Evolutionary conservation across 2,329 filamentous ascomycete species (phyloP), one percentile per base, ranked within the genome.

Genomic region (Knufia fluminis): DNA sequence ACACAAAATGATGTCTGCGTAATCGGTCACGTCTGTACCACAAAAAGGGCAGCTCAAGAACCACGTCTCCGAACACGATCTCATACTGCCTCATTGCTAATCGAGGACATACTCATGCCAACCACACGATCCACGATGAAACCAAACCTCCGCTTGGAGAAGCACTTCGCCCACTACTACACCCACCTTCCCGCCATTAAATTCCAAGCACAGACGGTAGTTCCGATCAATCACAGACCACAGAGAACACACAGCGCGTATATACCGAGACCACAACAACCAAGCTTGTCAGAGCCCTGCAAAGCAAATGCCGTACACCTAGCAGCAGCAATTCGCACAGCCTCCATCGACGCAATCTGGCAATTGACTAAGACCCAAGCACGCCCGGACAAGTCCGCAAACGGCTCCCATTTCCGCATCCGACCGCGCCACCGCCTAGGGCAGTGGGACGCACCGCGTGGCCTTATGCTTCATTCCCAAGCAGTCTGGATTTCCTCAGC

Each of bases 41-140:
- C n/a, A n/a, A n/a, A n/a, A n/a, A n/a, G n/a, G n/a, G n/a, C n/a
- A n/a, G n/a, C n/a, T n/a, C n/a, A n/a, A n/a, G n/a, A n/a, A n/a
- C n/a, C n/a, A n/a, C n/a, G n/a, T n/a, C n/a, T n/a, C n/a, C n/a
- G n/a, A n/a, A n/a, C n/a, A n/a, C n/a, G n/a, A n/a, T n/a, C n/a
- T n/a, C n/a, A n/a, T n/a, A n/a, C n/a, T n/a, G n/a, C n/a, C n/a
- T n/a, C n/a, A n/a, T n/a, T n/a, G n/a, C n/a, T n/a, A n/a, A n/a
- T 49, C 17, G 51, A 53, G 24, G 48, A 53, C 20, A 51, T 53
- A 10, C 19, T 51, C 22, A 48, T 48, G 45, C 44, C 51, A 19
- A 31, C 33, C 16, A 39, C 22, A 32, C n/a, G 14, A 10, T 42
- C 44, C 12, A 45, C 22, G 8, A 19, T 22, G 14, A 23, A 28